Evolutionary conservation across 2,329 filamentous ascomycete species (phyloP), one percentile per base, ranked within the genome.

Genomic region (Apiospora pterosperma): DNA sequence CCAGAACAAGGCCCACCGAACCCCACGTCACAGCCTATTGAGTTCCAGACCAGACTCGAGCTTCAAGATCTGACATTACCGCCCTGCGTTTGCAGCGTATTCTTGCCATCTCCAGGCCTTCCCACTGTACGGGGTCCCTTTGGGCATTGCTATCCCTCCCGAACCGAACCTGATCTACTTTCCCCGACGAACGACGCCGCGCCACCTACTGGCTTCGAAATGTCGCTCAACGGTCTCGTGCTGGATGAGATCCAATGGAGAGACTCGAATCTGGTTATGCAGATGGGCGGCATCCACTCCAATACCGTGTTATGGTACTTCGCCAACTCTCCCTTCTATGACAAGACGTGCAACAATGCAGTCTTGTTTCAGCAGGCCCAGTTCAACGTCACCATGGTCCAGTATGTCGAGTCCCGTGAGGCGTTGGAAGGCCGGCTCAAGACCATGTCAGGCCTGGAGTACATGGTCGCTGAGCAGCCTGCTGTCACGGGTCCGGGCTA

Each of bases 221-320:
- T 66, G 65, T 63, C 64, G 52, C 34, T 44, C 28, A 74, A 70
- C 36, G 72, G 75, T 16, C 69, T 70, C 2, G 83, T 85, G 7
- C 80, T 90, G 66, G 88, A 90, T 75, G 88, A 91, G 79, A 89
- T 90, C 66, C 86, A 88, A 80, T 91, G 88, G 88, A 82, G 81
- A 66, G 82, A 84, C 41, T 85, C 85, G 23, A 76, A 76, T 60
- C 78, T 80, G 52, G 78, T 83, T 58, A 78, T 81, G 60, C 74
- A 77, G 58, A 84, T 87, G 79, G 83, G 81, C 67, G 84, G 87
- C 73, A 82, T 91, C 62, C 88, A 91, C 76, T 85, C 81, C 69
- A 90, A 90, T 74, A 84, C 83, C 58, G 81, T 91, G 66, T 85
- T 90, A 65, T 88, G 85, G 78, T 91, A 91, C 78, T 90, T 91